These are phyloP conservation scores for Xylaria sp. DNA, from an alignment of 2,329 filamentous ascomycete genomes.

Conservation along the genomic window DNA sequence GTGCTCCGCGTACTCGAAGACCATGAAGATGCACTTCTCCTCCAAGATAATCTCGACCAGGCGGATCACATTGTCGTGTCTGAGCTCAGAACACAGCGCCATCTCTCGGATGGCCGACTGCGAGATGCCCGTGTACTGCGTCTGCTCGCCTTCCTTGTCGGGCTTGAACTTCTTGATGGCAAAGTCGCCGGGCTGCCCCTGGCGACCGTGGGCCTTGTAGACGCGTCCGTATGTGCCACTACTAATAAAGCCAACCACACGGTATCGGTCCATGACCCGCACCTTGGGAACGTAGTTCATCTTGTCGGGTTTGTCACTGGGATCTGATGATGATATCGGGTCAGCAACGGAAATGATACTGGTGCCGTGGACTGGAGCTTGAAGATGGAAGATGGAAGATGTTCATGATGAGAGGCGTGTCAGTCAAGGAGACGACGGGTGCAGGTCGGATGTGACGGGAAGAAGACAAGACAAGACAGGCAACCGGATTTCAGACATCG, in stretches of 20 bases:
- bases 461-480: no score
- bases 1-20: slow-evolving; percentile 98
- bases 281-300: slow-evolving; percentile 67
- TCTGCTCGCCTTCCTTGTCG: slow-evolving; percentile 91
- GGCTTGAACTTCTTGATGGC: slow-evolving; percentile 99
- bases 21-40: slow-evolving; percentile 99
- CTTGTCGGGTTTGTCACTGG: slow-evolving; percentile 43
- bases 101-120: slow-evolving; percentile 97
- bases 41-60: slow-evolving; percentile 94
- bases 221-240: slow-evolving; percentile 97
- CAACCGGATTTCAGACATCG: no score
- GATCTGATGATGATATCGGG: slow-evolving; percentile 42
- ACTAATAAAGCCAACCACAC: slow-evolving; percentile 96
- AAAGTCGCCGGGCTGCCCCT: slow-evolving; percentile 73
- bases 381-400: background rate
- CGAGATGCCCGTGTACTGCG: slow-evolving; percentile 95
- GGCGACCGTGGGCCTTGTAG: slow-evolving; percentile 83
- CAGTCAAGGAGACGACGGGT: no score
- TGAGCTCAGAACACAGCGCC: slow-evolving; percentile 89
- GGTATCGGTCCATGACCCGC: slow-evolving; percentile 86
- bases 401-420: background rate
- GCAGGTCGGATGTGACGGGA: no score
- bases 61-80: slow-evolving; percentile 82
- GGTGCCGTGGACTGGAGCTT: background rate
- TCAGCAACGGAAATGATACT: background rate